Evolutionary conservation across 2,329 filamentous ascomycete genomes (phyloP).

Genomic region (Endocalyx cinctus): DNA sequence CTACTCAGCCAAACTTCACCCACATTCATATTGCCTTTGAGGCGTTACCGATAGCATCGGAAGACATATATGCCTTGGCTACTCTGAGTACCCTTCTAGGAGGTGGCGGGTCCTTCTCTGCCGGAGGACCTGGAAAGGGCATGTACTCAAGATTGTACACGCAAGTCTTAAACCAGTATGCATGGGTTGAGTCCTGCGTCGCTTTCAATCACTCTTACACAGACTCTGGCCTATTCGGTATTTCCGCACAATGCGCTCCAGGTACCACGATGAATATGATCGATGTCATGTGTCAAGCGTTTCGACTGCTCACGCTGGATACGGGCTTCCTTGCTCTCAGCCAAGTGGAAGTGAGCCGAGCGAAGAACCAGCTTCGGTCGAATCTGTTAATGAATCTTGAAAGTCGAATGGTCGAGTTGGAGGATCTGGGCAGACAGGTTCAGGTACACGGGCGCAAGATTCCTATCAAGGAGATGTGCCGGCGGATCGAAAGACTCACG

Average conservation of each 20-base stretch:
- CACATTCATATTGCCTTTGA: constrained; percentile 97
- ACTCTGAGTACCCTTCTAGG: constrained; percentile 94
- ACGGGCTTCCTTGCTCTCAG: constrained; percentile 69
- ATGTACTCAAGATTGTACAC: constrained; percentile 99
- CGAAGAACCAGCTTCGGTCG: constrained; percentile 93
- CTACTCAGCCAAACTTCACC: constrained; percentile 73
- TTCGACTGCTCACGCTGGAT: constrained; percentile 72
- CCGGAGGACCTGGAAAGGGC: constrained; percentile 93
- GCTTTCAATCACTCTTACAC: constrained; percentile 98
- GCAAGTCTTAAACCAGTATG: constrained; percentile 94
- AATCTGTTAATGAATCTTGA: constrained; percentile 96
- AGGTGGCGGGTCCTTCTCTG: constrained; percentile 93
- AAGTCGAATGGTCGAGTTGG: constrained; percentile 92
- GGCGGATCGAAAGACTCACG: constrained; percentile 75
- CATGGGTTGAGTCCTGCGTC: constrained; percentile 93
- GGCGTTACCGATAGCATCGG: constrained; percentile 81
- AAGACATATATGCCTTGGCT: constrained; percentile 93
- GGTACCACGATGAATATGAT: constrained; percentile 77
- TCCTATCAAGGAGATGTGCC: constrained; percentile 89
- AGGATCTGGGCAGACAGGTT: constrained; percentile 90
- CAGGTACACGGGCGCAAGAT: constrained; percentile 95
- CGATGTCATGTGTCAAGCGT: constrained; percentile 89
- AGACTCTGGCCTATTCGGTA: constrained; percentile 92
- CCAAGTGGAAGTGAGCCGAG: constrained; percentile 75
- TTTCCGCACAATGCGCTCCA: constrained; percentile 80